Percentiles rank a stretch among this genome's conserved stretches.
Evolutionary conservation across 495 filamentous ascomycete species (phyloP).

Genomic region (Parathielavia hyrcaniae): DNA sequence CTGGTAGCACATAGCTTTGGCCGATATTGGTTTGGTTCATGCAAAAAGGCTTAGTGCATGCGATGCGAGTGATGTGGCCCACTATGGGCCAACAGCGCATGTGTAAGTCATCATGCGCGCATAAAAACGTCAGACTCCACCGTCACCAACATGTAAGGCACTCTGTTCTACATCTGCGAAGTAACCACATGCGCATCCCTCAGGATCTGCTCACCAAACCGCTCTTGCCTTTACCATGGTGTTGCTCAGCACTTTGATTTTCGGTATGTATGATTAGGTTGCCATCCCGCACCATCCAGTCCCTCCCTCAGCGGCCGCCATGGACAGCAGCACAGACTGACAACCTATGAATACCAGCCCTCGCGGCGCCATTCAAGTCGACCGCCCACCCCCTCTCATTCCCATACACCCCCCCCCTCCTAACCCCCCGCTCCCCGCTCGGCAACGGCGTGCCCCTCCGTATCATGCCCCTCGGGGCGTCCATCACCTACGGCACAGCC

Average conservation of each 20-base stretch:
- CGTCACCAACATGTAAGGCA: too few species aligned
- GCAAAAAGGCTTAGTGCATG: too few species aligned
- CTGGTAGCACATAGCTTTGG: too few species aligned
- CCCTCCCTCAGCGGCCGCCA: too few species aligned
- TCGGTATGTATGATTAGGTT: conserved; percentile 12
- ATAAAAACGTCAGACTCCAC: too few species aligned
- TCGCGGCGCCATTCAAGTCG: conserved; percentile 28
- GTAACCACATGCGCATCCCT: too few species aligned
- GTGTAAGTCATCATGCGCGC: too few species aligned
- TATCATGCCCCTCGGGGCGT: conserved; percentile 51
- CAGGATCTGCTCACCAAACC: neutral
- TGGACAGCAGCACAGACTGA: too few species aligned
- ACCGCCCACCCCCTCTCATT: conserved; percentile 23
- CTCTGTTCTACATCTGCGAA: too few species aligned
- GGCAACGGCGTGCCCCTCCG: conserved; percentile 34
- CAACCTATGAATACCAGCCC: conserved; percentile 12
- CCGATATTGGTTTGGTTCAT: too few species aligned
- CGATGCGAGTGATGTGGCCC: too few species aligned
- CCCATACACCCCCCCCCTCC: conserved; percentile 7
- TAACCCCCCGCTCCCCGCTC: conserved; percentile 17
- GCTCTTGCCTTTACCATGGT: neutral
- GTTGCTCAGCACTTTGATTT: neutral
- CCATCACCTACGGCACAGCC: conserved; percentile 45
- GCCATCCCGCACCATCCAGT: neutral
- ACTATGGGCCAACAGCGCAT: too few species aligned